Base-by-base conservation (phyloP, 345 rosid genomes). In the Lumnitzera racemosa region DNA sequence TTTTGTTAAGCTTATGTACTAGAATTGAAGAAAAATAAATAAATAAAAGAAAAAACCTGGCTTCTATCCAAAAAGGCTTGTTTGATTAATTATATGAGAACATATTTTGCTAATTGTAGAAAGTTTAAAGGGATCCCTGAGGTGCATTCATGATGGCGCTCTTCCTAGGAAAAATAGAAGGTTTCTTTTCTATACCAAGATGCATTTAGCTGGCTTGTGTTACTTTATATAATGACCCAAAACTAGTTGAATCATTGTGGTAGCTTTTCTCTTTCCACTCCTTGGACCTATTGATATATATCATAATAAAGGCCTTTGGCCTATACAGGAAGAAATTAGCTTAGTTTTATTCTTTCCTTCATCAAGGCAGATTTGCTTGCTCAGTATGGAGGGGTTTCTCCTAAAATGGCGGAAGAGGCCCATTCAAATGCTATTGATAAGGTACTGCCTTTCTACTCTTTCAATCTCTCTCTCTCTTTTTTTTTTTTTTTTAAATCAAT, bases 391-490 rank as follows among this genome's bases (percentile, higher is more conserved):
- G 98, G 96, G 9, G 98, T 92, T 51, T 91, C 90, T 70, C 98
- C 98, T 27, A 89, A 87, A 76, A 85, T 83, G 80, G 98, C 98
- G 3, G 98, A 85, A 79, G 94, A 86, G 77, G 97, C 96, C 43
- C 98, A 89, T 61, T 73, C 85, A 3, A 77, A 68, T 67, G 96
- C 76, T 51, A 92, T 92, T 78, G 87, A 89, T 80, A 80, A 72
- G 86, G 97, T 89, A 62, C 67, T 49, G 58, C 27, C n/a, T 8
- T n/a, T 24, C n/a, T 9, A 25, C 12, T 24, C 23, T 36, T 15
- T 10, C 13, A 0, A 15, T 47, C 11, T 36, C 3, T 15, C 20
- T 20, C n/a, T n/a, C n/a, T n/a, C n/a, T n/a, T n/a, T 20, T 20
- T 20, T 20, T 20, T 20, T 20, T 20, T 66, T 27, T 20, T 31